Evolutionary conservation across 805 yeast genomes (phyloP), one percentile per base, ranked within the genome.

Genomic region (Tetrapisispora phaffii): DNA sequence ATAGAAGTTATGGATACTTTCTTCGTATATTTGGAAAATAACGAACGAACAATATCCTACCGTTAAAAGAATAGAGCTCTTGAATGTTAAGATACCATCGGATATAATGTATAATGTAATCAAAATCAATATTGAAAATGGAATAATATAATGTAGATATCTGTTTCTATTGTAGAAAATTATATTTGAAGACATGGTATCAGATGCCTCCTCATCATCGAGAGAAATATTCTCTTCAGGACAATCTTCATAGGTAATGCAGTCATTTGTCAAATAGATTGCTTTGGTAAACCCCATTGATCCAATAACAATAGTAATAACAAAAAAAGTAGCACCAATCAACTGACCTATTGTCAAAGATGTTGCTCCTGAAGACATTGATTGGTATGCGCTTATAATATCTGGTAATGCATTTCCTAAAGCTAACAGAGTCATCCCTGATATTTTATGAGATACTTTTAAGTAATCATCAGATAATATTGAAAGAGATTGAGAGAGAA

Each of bases 381-480:
- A 95, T 41, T 82, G 80, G 59, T 79, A 85, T 0, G 96, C 87
- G 39, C 90, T 76, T 32, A 88, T 74, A 3, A 90, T 78, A 61
- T 90, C 98, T 0, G 97, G 96, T 0, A 94, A 74, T 3, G 96
- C 95, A 63, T 90, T 90, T 0, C 97, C 97, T 48, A 90, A 72
- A 0, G 97, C 95, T 43, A 93, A 67, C 20, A 90, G 66, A 0
- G 97, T 89, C 51, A 90, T 73, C 0, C 97, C 97, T 12, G 93
- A 80, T 17, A 89, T 65, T 47, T 84, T 78, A 48, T 86, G 93
- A 16, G 89, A 77, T 42, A 90, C 63, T 8, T 77, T 73, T 9
- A 87, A 63, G 15, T 73, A 59, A 12, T 55, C 54, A 13, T 69
- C 68, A 0, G 96, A 80, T 15, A 89, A 71, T 17, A 77, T 70